Percentiles rank a stretch among this genome's conserved stretches.
These are phyloP conservation scores for Acanthamoeba lenticulata DNA, from an alignment of 208 protist species.

Conservation along the genomic window DNA sequence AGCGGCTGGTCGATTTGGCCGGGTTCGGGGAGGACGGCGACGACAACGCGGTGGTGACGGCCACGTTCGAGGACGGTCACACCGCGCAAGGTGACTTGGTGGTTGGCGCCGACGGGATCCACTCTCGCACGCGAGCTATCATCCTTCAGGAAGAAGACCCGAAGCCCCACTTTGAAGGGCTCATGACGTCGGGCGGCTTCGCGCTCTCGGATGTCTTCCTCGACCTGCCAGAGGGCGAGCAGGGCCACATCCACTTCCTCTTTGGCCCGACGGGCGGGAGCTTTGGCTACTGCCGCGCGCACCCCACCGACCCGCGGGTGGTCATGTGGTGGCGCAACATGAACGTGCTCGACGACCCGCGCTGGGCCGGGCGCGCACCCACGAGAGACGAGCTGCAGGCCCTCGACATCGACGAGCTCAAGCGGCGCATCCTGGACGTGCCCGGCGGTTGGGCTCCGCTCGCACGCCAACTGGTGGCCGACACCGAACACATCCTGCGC, in stretches of 20 bases:
- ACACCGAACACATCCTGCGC: neutral
- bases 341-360: neutral
- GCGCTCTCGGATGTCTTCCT: neutral
- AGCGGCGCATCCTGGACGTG: neutral
- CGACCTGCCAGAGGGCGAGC: neutral
- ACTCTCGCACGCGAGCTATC: neutral
- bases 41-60: neutral
- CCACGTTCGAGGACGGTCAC: neutral
- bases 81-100: neutral
- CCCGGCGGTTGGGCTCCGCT: neutral
- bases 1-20: neutral
- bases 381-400: conserved; percentile 25
- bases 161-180: neutral
- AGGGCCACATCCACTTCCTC: neutral
- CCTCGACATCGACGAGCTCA: conserved; percentile 7
- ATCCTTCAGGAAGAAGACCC: neutral
- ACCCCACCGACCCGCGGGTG: neutral
- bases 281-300: neutral
- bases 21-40: neutral
- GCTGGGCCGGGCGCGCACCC: neutral
- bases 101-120: neutral
- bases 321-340: conserved; percentile 62
- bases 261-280: neutral
- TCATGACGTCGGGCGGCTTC: neutral
- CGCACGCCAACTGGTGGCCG: neutral